phyloP scores from a whole-genome alignment of 2,329 filamentous ascomycete species.

The Metarhizium brunneum region DNA sequence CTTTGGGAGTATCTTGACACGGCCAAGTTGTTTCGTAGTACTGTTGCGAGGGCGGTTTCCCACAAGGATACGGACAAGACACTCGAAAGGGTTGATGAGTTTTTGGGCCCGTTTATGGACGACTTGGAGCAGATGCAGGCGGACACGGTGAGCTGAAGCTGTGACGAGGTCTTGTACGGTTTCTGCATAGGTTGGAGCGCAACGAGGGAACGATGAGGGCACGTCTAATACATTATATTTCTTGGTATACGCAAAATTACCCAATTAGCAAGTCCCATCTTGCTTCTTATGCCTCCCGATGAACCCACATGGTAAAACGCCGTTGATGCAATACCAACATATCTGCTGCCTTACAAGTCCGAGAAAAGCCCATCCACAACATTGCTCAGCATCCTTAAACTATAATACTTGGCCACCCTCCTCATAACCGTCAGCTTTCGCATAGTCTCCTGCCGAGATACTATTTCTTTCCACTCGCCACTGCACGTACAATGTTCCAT shows the following conservation, averaged over 20 bases:
- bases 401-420: slow-evolving; percentile 70
- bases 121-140: no score
- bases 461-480: slow-evolving; percentile 69
- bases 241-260: neutral
- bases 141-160: no score
- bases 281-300: neutral
- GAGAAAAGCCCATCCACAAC: slow-evolving; percentile 58
- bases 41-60: neutral
- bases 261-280: neutral
- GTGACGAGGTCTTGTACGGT: no score
- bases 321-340: neutral
- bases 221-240: no score
- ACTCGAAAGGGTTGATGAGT: neutral
- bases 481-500: slow-evolving; percentile 95
- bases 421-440: slow-evolving; percentile 59
- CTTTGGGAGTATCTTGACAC: neutral
- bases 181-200: no score
- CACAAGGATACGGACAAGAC: neutral
- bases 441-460: slow-evolving; percentile 57
- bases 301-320: neutral
- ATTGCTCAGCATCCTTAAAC: slow-evolving; percentile 68
- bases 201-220: no score
- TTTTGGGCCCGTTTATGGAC: neutral
- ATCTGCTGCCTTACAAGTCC: slow-evolving; percentile 25
- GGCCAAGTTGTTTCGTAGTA: neutral